Percentiles rank a stretch among this genome's conserved stretches.
Evolutionary conservation across 2,329 filamentous ascomycete genomes (phyloP).

Genomic region (Trichoderma citrinoviride): DNA sequence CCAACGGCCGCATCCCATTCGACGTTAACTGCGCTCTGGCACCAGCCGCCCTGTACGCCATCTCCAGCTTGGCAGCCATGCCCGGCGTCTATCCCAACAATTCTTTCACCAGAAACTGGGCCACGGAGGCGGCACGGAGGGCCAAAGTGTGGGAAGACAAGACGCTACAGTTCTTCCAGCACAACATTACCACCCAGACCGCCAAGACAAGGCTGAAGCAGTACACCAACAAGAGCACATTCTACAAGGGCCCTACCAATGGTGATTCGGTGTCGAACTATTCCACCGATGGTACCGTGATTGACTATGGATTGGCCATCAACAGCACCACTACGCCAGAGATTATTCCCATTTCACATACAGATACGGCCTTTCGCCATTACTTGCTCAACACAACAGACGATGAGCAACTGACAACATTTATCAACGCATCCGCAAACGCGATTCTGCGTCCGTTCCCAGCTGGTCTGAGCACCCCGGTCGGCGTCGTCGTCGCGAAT

Average conservation of each 20-base stretch:
- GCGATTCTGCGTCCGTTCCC: constrained; percentile 58
- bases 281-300: constrained; percentile 38
- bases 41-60: constrained; percentile 59
- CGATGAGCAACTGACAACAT: constrained; percentile 53
- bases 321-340: constrained; percentile 49
- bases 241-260: constrained; percentile 46
- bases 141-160: constrained; percentile 62
- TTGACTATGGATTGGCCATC: constrained; percentile 56
- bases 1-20: constrained; percentile 61
- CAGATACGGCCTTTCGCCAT: constrained; percentile 61
- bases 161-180: constrained; percentile 56
- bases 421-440: constrained; percentile 56
- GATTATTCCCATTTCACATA: constrained; percentile 59
- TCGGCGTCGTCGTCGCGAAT: constrained; percentile 60
- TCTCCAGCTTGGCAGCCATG: constrained; percentile 47
- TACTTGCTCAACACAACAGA: constrained; percentile 61
- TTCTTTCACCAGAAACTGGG: constrained; percentile 41
- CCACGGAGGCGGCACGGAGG: constrained; percentile 43
- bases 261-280: constrained; percentile 38
- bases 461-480: constrained; percentile 53
- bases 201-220: constrained; percentile 47
- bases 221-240: constrained; percentile 43
- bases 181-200: constrained; percentile 39
- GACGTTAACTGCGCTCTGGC: constrained; percentile 63
- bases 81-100: constrained; percentile 51